These are phyloP conservation scores for Cladorrhinum samala DNA, from an alignment of 495 filamentous ascomycete genomes.

Conservation along the genomic window DNA sequence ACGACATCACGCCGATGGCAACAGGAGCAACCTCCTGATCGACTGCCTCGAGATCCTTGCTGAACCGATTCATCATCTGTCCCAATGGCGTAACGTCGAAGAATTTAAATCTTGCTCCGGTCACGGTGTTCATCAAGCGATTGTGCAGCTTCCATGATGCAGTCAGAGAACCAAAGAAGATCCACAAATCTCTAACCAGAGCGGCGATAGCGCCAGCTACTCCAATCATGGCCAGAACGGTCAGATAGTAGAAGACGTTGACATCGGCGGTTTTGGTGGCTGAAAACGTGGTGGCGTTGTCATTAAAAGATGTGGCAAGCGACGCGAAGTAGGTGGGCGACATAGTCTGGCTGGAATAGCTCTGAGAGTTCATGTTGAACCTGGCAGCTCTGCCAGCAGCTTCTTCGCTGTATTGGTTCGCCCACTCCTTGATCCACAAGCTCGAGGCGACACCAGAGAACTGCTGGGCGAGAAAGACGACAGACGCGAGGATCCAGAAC, in stretches of 20 bases:
- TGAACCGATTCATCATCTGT: constrained; percentile 97
- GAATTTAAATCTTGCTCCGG: constrained; percentile 90
- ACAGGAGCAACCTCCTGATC: constrained; percentile 95
- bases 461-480: constrained; percentile 76
- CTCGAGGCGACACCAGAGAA: constrained; percentile 77
- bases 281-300: constrained; percentile 13
- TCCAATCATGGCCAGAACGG: constrained; percentile 74
- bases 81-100: constrained; percentile 96
- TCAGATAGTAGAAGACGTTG: constrained; percentile 76
- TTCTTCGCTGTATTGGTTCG: constrained; percentile 46
- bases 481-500: constrained; percentile 74
- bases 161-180: constrained; percentile 88
- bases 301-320: constrained; percentile 27
- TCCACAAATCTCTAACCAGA: constrained; percentile 69
- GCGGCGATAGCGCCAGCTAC: constrained; percentile 67
- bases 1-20: constrained; percentile 59
- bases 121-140: constrained; percentile 68
- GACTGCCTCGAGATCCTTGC: constrained; percentile 90
- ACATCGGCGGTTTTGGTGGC: constrained; percentile 46
- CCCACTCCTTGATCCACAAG: constrained; percentile 92
- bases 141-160: constrained; percentile 84
- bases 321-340: constrained; percentile 33
- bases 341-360: constrained; percentile 23
- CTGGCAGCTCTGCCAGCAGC: constrained; percentile 11
- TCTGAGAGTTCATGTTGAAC: constrained; percentile 34